Percentiles rank a stretch among this genome's conserved stretches.
phyloP scores from a whole-genome alignment of 352 stramenopile species.

The Phytophthora sojae region DNA sequence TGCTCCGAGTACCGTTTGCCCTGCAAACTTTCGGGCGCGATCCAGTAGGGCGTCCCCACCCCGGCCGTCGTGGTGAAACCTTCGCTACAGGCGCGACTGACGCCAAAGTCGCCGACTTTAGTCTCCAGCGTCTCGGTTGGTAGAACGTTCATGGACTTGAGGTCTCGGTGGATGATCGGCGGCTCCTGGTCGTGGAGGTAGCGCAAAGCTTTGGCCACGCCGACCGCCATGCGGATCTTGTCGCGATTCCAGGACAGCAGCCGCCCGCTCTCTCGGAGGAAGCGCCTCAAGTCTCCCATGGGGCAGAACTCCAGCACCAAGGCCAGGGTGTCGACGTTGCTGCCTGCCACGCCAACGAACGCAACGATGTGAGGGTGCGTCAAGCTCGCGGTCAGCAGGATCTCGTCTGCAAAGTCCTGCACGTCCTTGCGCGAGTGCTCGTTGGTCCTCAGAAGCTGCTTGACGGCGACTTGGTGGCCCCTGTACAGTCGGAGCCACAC shows the following conservation, averaged over 20 bases:
- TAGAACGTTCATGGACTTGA: conserved; percentile 48
- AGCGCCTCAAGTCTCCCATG: conserved; percentile 33
- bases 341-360: conserved; percentile 53
- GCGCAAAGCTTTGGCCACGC: conserved; percentile 38
- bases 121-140: conserved; percentile 37
- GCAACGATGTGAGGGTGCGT: conserved; percentile 40
- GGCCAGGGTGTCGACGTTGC: conserved; percentile 44
- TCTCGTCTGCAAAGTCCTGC: conserved; percentile 43
- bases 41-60: conserved; percentile 53
- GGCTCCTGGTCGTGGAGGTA: conserved; percentile 38
- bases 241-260: conserved; percentile 32
- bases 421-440: conserved; percentile 23
- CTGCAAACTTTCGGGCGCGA: conserved; percentile 44
- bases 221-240: conserved; percentile 44
- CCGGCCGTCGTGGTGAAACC: conserved; percentile 36
- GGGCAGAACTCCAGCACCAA: conserved; percentile 43
- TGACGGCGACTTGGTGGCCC: conserved; percentile 46
- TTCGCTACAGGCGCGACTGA: conserved; percentile 30
- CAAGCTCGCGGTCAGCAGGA: conserved; percentile 40
- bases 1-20: conserved; percentile 54
- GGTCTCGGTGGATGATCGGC: conserved; percentile 57
- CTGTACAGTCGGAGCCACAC: conserved; percentile 38
- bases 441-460: conserved; percentile 41
- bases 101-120: conserved; percentile 57
- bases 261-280: conserved; percentile 18